Percentiles rank a stretch among this genome's conserved stretches.
Evolutionary conservation across 345 rosid species (phyloP).

Genomic region (Gynandropsis gynandra): DNA sequence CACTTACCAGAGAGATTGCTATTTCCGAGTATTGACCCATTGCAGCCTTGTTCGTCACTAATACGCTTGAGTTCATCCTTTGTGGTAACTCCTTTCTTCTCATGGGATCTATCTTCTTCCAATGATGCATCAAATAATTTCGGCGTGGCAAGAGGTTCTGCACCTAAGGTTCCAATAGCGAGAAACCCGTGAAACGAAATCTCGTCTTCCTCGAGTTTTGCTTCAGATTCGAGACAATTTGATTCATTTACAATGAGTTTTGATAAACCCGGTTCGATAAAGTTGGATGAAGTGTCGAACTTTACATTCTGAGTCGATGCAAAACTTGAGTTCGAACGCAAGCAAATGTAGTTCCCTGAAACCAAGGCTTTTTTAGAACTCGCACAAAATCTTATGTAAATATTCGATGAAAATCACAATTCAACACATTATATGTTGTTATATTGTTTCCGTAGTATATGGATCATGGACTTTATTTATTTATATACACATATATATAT

Average conservation of each 20-base stretch:
- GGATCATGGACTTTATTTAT: too few relatives aligned
- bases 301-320: not conserved
- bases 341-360: too few relatives aligned
- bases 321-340: too few relatives aligned
- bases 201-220: constrained; percentile 15
- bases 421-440: too few relatives aligned
- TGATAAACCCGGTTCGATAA: not conserved
- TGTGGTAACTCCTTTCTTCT: not conserved
- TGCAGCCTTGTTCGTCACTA: not conserved
- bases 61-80: constrained; percentile 6
- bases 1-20: too few relatives aligned
- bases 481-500: too few relatives aligned
- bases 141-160: constrained; percentile 24
- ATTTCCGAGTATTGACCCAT: too few relatives aligned
- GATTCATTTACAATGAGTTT: not conserved
- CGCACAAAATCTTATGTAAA: too few relatives aligned
- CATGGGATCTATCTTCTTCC: constrained; percentile 14
- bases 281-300: constrained; percentile 20
- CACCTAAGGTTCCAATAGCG: constrained; percentile 20
- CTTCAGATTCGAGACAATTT: constrained; percentile 4
- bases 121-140: constrained; percentile 11
- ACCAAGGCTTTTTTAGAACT: too few relatives aligned
- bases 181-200: constrained; percentile 25
- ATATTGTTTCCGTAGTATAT: too few relatives aligned
- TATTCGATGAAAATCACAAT: too few relatives aligned